Base-by-base conservation (phyloP, 805 yeast species). In the Blastobotrys americana region DNA sequence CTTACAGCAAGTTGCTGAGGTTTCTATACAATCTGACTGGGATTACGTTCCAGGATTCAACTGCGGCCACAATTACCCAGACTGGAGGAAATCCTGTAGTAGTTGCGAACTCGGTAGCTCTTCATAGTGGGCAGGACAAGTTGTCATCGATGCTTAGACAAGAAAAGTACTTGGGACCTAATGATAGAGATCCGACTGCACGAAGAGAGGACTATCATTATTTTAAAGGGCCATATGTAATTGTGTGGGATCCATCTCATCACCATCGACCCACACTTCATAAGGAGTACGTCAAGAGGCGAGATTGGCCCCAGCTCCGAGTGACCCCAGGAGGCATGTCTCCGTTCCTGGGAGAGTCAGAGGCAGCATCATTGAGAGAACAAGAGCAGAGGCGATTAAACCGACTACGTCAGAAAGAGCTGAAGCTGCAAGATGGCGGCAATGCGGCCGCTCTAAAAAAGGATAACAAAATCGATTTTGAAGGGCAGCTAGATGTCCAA, bases 171-270 rank as follows among this genome's bases (percentile, higher is more conserved):
- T 80, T 77, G 60, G 97, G 96, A 9, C 84, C 95, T 0, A 75
- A 82, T 31, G 97, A 89, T 61, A 76, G 95, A 52, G 96, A 89
- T 60, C 93, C 94, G 9, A 74, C 72, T 50, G 93, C 94, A 2
- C 79, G 74, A 52, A 71, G 96, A 45, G 95, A 85, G 55, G 96
- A 90, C 59, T 76, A 83, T 56, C 80, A 82, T 57, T 84, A 84
- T 60, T 85, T 93, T 62, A 80, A 79, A 41, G 79, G 81, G 33
- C 77, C 81, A 4, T 87, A 80, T 63, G 67, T 87, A 21, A 80
- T 82, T 52, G 81, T 87, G 33, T 90, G 82, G 65, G 98, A 93
- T 57, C 69, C 84, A 20, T 73, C 80, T 50, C 89, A 84, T 55
- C 74, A 73, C 19, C 80, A 82, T 49, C 76, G 95, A 45, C 96